phyloP scores from a whole-genome alignment of 202 grass and related monocot genomes.

The Musa balbisiana region DNA sequence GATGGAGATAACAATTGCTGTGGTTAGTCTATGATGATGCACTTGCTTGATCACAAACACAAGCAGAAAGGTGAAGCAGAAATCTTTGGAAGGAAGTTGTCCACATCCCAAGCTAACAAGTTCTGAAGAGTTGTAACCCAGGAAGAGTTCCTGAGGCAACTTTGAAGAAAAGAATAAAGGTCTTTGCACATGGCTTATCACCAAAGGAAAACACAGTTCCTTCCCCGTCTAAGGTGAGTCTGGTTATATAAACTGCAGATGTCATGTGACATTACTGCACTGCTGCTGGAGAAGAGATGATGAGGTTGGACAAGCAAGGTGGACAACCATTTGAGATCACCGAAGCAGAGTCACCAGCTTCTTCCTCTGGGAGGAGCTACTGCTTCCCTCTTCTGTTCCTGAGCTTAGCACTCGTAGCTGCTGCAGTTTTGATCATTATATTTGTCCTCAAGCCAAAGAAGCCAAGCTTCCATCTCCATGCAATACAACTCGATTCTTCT shows the following conservation, averaged over 20 bases:
- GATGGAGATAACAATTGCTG: background rate
- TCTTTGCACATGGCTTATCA: constrained; percentile 63
- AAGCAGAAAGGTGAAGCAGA: background rate
- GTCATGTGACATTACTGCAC: background rate
- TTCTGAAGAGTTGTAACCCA: background rate
- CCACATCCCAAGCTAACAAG: background rate
- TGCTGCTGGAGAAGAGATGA: constrained; percentile 10
- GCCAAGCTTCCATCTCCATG: constrained; percentile 57
- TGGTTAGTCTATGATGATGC: no score
- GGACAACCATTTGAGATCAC: background rate
- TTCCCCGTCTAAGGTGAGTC: background rate
- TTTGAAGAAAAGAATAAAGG: constrained; percentile 98
- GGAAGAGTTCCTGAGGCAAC: constrained; percentile 22
- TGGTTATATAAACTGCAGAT: background rate
- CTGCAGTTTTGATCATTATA: constrained; percentile 32
- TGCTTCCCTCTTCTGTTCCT: constrained; percentile 34
- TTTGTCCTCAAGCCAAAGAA: constrained; percentile 56
- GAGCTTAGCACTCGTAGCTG: constrained; percentile 28
- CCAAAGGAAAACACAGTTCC: constrained; percentile 32
- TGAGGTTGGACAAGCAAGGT: constrained; percentile 12
- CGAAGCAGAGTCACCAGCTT: background rate
- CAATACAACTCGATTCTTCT: constrained; percentile 51
- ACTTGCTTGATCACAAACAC: background rate
- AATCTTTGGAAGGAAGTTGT: background rate
- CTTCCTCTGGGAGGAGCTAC: constrained; percentile 40